Conservation (phyloP, 352 stramenopile species). For the Phytopythium ostracodes region DNA sequence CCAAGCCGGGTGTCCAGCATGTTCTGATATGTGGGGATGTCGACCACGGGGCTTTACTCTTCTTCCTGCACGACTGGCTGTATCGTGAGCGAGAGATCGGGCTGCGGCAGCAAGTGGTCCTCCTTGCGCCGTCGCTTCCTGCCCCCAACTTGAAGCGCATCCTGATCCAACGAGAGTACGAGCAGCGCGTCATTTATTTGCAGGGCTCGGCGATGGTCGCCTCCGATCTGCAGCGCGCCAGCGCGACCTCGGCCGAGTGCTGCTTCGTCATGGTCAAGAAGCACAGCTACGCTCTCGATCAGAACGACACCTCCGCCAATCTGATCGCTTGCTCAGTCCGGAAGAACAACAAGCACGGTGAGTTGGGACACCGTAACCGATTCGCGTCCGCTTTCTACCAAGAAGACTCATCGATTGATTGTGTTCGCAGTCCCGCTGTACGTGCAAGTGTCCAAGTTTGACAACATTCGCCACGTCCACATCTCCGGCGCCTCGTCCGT, state of each 20-base stretch:
- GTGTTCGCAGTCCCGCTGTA: slow-evolving; percentile 45
- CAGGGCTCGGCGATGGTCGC: slow-evolving; percentile 74
- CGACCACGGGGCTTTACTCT: slow-evolving; percentile 56
- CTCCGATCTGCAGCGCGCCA: slow-evolving; percentile 59
- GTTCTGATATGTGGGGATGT: slow-evolving; percentile 79
- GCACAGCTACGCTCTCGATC: slow-evolving; percentile 42
- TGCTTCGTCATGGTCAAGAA: slow-evolving; percentile 81
- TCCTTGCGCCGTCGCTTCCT: slow-evolving; percentile 56
- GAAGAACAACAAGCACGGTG: slow-evolving; percentile 69
- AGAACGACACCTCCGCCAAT: slow-evolving; percentile 71
- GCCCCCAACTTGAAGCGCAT: slow-evolving; percentile 53
- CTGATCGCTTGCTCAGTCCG: slow-evolving; percentile 74
- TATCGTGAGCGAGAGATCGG: slow-evolving; percentile 57
- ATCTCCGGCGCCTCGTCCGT: slow-evolving; percentile 68
- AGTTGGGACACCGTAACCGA: neutral
- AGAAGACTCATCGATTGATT: neutral
- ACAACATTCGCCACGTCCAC: slow-evolving; percentile 69
- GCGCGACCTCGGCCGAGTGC: slow-evolving; percentile 39
- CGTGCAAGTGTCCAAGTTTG: slow-evolving; percentile 73
- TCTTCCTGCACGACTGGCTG: slow-evolving; percentile 81
- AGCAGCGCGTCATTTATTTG: slow-evolving; percentile 72
- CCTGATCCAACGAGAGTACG: slow-evolving; percentile 67
- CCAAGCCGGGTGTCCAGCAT: slow-evolving; percentile 62
- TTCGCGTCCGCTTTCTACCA: neutral
- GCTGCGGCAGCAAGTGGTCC: slow-evolving; percentile 60